phyloP scores from a whole-genome alignment of 768 basidiomycete species.

The Boletales sp. region DNA sequence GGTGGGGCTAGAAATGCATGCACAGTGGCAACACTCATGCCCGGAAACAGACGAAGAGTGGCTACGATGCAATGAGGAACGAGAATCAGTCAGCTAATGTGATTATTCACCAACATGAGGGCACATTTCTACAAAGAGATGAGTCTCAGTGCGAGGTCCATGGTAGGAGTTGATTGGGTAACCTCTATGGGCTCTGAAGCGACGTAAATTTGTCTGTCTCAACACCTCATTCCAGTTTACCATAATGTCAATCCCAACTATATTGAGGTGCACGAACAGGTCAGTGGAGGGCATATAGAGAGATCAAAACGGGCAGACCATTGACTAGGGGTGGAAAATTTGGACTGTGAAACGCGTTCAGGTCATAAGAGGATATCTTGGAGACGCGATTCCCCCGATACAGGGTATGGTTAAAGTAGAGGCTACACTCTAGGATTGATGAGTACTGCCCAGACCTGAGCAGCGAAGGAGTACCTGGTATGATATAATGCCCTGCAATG shows the following conservation, averaged over 20 bases:
- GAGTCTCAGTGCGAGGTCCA: conserved; percentile 9
- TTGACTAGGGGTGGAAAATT: conserved; percentile 82
- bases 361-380: conserved; percentile 77
- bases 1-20: conserved; percentile 74
- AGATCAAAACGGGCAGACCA: conserved; percentile 37
- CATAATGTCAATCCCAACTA: conserved; percentile 86
- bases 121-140: conserved; percentile 57
- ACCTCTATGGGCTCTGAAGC: conserved; percentile 84
- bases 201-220: conserved; percentile 71
- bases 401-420: conserved; percentile 89
- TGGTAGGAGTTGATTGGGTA: neutral
- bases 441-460: neutral
- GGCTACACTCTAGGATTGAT: conserved; percentile 59
- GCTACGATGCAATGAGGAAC: conserved; percentile 41
- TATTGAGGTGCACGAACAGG: neutral
- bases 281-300: neutral
- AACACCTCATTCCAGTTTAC: conserved; percentile 90
- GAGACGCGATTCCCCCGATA: conserved; percentile 84
- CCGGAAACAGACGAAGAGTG: conserved; percentile 82
- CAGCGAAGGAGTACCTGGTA: conserved; percentile 59
- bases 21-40: conserved; percentile 72
- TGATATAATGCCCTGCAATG: conserved; percentile 87
- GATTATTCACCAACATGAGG: conserved; percentile 67
- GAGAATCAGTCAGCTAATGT: neutral
- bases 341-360: conserved; percentile 81